Base-by-base conservation (phyloP, 2,329 filamentous ascomycete genomes). In the Cladophialophora psammophila region DNA sequence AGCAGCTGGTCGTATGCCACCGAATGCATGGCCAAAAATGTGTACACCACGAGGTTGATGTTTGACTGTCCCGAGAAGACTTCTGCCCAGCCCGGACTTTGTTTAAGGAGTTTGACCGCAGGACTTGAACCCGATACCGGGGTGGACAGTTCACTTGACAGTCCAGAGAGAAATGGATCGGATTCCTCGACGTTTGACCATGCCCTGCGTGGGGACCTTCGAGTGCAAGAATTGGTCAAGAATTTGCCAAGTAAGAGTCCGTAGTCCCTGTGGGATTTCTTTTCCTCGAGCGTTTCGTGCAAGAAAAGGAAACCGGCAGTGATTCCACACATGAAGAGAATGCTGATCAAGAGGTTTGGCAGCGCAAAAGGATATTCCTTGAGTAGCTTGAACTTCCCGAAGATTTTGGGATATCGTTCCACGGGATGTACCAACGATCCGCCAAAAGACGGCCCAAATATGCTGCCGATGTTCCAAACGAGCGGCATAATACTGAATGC, bases 401-500 rank as follows among this genome's bases (percentile, higher is more conserved):
- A 96, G 2, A 93, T 65, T 2, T 79, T 79, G 0, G 93, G 93
- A 74, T 91, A 89, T 65, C 93, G 89, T 66, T 90, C 85, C 0
- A 90, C 88, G 0, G 94, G 94, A 66, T 92, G 90, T 8, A 93
- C 92, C 67, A 98, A 87, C 68, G 93, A 89, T 4, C 94, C 94
- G 34, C 94, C 94, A 74, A 98, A 91, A 3, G 88, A 90, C 1
- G 94, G 94, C 0, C 94, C 94, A 72, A 97, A 91, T 42, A 97
- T 92, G 40, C 89, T 91, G 0, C 94, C 94, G 60, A 97, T 82
- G 10, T 90, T 93, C 91, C 93, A 98, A 1, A 91, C 91, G 15
- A 98, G 80, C 3, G 94, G 94, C 94, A 98, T 97, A 54, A 98
- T 84, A 70, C 90, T 93, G 78, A 98, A 98, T 0, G 95, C 95